phyloP scores from a whole-genome alignment of 2,329 filamentous ascomycete species.

The Calonectria pteridis region DNA sequence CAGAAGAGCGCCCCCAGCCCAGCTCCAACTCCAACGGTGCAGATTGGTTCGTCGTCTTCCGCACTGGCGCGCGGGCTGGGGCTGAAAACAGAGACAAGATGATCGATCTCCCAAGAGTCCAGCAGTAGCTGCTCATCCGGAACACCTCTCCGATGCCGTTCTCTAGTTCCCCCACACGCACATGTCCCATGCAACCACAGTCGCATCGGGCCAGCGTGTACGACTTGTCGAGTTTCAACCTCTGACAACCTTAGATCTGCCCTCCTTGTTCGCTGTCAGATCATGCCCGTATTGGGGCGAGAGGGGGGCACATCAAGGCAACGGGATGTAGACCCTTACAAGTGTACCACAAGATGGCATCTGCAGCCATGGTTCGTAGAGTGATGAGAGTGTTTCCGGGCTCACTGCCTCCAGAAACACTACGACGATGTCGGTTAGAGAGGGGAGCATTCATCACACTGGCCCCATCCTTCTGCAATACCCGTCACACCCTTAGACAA shows the following conservation, averaged over 20 bases:
- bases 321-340: background rate
- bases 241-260: constrained; percentile 11
- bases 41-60: background rate
- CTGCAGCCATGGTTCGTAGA: background rate
- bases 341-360: background rate
- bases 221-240: constrained; percentile 1
- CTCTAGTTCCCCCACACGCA: background rate
- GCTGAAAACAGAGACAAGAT: background rate
- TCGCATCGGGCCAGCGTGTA: background rate
- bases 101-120: background rate
- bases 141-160: constrained; percentile 9
- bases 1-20: background rate
- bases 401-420: constrained; percentile 3
- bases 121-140: background rate
- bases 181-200: background rate
- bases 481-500: constrained; percentile 1
- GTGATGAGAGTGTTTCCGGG: background rate
- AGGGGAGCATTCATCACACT: background rate
- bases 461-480: constrained; percentile 4
- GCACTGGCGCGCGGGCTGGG: background rate
- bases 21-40: constrained; percentile 1
- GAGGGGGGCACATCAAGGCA: background rate
- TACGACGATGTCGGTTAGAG: background rate
- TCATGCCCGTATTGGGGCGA: constrained; percentile 4
- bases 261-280: constrained; percentile 10